phyloP scores from a whole-genome alignment of 2,329 filamentous ascomycete genomes.

The Exophiala calicioides region DNA sequence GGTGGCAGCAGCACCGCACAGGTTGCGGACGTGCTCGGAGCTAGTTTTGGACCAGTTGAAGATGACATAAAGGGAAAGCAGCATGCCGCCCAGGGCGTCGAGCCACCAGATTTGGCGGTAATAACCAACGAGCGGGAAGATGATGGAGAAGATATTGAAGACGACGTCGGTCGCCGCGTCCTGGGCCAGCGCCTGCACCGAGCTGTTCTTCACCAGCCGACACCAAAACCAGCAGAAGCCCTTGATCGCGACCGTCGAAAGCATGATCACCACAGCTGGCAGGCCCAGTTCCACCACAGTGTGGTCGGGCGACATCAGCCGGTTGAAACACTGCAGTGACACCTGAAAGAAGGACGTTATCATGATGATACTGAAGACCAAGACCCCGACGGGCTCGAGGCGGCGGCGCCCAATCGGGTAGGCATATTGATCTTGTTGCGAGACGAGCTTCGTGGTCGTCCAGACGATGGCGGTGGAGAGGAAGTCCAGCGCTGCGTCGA shows the following conservation, averaged over 20 bases:
- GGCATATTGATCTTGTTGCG: slow-evolving; percentile 69
- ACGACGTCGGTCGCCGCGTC: slow-evolving; percentile 76
- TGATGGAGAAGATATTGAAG: slow-evolving; percentile 86
- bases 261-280: slow-evolving; percentile 77
- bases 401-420: slow-evolving; percentile 78
- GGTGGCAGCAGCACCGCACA: slow-evolving; percentile 75
- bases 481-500: slow-evolving; percentile 79
- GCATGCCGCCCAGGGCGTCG: slow-evolving; percentile 73
- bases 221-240: slow-evolving; percentile 84
- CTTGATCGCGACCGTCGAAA: slow-evolving; percentile 78
- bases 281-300: slow-evolving; percentile 70
- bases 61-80: slow-evolving; percentile 78
- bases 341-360: slow-evolving; percentile 82
- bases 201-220: slow-evolving; percentile 79
- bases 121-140: slow-evolving; percentile 80
- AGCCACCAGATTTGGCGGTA: slow-evolving; percentile 81
- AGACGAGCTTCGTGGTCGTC: slow-evolving; percentile 73
- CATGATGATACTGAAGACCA: slow-evolving; percentile 84
- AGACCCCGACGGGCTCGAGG: slow-evolving; percentile 75
- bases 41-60: slow-evolving; percentile 76
- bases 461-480: slow-evolving; percentile 79
- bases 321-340: slow-evolving; percentile 67
- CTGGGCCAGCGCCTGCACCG: slow-evolving; percentile 75
- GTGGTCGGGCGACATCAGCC: slow-evolving; percentile 62
- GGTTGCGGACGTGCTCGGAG: slow-evolving; percentile 73